Evolutionary conservation across 257 asterid species (phyloP).

Genomic region (Solanum pimpinellifolium): DNA sequence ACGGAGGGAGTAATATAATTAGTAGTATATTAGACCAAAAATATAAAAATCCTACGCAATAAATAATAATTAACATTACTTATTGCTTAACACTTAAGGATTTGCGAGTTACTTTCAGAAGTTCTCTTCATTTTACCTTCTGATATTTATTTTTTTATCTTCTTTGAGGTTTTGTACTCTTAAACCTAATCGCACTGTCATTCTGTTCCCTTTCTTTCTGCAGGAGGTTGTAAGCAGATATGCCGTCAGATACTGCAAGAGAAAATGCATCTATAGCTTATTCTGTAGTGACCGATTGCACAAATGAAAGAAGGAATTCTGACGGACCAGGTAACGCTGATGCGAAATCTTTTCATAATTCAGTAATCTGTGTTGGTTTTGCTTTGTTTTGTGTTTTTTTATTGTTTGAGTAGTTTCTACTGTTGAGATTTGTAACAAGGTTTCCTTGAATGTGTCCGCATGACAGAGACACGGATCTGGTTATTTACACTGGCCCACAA

Average conservation of each 20-base stretch:
- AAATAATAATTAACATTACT: too few species aligned
- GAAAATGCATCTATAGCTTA: conserved; percentile 32
- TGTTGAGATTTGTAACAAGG: neutral
- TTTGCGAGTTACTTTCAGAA: neutral
- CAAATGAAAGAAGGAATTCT: conserved; percentile 24
- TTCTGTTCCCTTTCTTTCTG: neutral
- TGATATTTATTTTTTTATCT: neutral
- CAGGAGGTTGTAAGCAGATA: conserved; percentile 16
- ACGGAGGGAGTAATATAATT: too few species aligned
- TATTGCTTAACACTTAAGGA: too few species aligned
- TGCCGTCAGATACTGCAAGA: conserved; percentile 48
- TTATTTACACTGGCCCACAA: neutral
- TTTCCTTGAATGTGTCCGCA: neutral
- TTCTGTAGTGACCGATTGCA: conserved; percentile 34
- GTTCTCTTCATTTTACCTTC: neutral
- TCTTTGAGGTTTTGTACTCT: neutral
- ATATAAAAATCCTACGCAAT: too few species aligned
- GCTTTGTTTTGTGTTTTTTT: neutral
- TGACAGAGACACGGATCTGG: neutral
- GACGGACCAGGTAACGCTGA: conserved; percentile 43
- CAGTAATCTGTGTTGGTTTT: neutral
- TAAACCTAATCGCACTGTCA: neutral
- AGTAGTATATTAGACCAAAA: too few species aligned
- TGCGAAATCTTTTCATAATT: conserved; percentile 3
- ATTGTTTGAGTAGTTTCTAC: neutral